Evolutionary conservation across 2,329 filamentous ascomycete genomes (phyloP), one percentile per base, ranked within the genome.

Genomic region (Ceratocystis cubensis): DNA sequence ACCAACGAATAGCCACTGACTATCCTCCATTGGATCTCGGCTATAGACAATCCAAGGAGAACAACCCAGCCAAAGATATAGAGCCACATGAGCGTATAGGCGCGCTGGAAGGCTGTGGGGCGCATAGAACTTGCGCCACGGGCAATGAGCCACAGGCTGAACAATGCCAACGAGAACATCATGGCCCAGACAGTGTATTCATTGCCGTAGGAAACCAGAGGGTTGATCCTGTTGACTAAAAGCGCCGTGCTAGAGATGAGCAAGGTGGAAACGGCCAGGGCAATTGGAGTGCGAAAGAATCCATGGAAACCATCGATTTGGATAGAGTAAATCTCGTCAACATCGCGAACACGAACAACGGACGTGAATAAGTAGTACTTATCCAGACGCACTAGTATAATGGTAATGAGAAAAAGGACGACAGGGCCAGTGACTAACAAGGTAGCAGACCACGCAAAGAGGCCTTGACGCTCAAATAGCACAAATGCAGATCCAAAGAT

Each of bases 301-400:
- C 94, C 94, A 71, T 86, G 86, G 80, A 88, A 86, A 1, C 92
- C 93, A 67, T 87, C 83, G 22, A 96, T 75, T 15, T 80, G 74
- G 10, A 95, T 78, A 0, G 81, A 77, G 65, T 88, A 82, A 8
- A 82, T 78, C 61, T 82, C 82, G 69, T 84, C 80, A n/a, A 84
- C 79, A 66, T 84, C 81, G 63, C 82, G 80, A 66, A 82, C 82
- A 67, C 78, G 77, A 69, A 81, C 75, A 28, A 76, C 79, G 64
- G 85, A 82, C 3, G 88, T 82, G 74, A 96, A 96, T 66, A 93
- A 84, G 75, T 97, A 99, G 77, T 92, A 90, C 77, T 91, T 96
- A 75, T 92, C 90, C 7, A 81, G 78, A 67, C 84, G 84, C 57
- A 82, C 80, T 3, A 97, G 79, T 30, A 89, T 73, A 67, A 89